phyloP scores from a whole-genome alignment of 2,329 filamentous ascomycete genomes.

The Herpotrichia juniperi region DNA sequence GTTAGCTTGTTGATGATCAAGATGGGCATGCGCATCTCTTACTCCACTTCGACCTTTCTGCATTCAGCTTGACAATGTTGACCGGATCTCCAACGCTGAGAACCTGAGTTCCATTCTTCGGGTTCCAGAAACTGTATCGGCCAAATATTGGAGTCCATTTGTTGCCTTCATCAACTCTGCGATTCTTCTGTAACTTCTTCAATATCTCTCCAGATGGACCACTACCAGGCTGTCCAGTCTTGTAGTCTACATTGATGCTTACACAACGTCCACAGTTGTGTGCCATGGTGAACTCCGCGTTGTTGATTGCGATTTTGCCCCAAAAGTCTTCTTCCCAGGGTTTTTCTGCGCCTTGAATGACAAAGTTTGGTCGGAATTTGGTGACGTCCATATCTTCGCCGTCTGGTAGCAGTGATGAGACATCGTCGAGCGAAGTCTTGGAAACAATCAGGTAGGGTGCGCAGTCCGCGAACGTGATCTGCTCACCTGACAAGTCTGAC shows the following conservation, averaged over 20 bases:
- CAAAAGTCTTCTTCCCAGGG: slow-evolving; percentile 56
- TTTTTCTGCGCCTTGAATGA: slow-evolving; percentile 47
- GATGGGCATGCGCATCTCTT: slow-evolving; percentile 22
- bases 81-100: slow-evolving; percentile 52
- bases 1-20: not conserved
- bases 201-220: slow-evolving; percentile 49
- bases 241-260: slow-evolving; percentile 56
- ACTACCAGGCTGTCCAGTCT: slow-evolving; percentile 48
- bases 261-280: slow-evolving; percentile 56
- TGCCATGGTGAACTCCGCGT: slow-evolving; percentile 42
- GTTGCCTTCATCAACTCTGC: slow-evolving; percentile 51
- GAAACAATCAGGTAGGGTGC: slow-evolving; percentile 78
- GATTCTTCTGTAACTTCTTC: slow-evolving; percentile 52
- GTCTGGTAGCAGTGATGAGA: slow-evolving; percentile 55
- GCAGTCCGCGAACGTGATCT: slow-evolving; percentile 73
- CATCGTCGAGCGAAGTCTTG: slow-evolving; percentile 70
- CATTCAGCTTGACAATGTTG: slow-evolving; percentile 46
- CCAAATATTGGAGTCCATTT: slow-evolving; percentile 58
- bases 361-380: slow-evolving; percentile 56
- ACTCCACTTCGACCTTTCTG: slow-evolving; percentile 52
- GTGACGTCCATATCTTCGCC: slow-evolving; percentile 50
- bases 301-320: slow-evolving; percentile 45
- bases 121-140: slow-evolving; percentile 51
- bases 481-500: slow-evolving; percentile 13
- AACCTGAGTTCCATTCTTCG: slow-evolving; percentile 16